These are phyloP conservation scores for Kwoniella europaea DNA, from an alignment of 768 basidiomycete species.

Conservation along the genomic window DNA sequence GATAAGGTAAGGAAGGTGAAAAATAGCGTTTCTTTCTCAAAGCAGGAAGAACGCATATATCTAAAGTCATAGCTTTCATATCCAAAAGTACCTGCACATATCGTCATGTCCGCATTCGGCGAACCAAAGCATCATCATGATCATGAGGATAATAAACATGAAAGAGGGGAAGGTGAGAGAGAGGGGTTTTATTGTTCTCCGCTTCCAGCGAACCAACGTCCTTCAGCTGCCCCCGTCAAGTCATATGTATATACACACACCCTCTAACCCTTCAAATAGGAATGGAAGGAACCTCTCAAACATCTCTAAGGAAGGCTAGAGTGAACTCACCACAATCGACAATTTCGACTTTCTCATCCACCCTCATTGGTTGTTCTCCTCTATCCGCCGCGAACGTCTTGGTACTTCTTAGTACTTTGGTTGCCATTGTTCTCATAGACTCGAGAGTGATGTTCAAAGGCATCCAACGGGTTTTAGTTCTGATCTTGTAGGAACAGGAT, in stretches of 20 bases:
- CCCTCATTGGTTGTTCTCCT: constrained; percentile 27
- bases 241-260: neutral
- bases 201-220: neutral
- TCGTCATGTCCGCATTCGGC: constrained; percentile 9
- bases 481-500: neutral
- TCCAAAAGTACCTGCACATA: neutral
- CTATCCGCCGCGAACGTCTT: constrained; percentile 27
- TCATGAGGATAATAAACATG: neutral
- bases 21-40: neutral
- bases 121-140: neutral
- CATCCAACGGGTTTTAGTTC: constrained; percentile 2
- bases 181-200: constrained; percentile 18
- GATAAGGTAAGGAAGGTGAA: neutral
- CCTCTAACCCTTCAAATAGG: neutral
- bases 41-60: neutral
- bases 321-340: constrained; percentile 27
- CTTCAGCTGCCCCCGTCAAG: neutral
- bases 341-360: constrained; percentile 29
- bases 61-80: constrained; percentile 3
- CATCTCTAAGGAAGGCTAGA: neutral
- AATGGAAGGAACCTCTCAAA: constrained; percentile 4
- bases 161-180: neutral
- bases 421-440: constrained; percentile 25
- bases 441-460: neutral
- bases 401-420: constrained; percentile 26